Conservation (phyloP, 305 asterid genomes). For the Striga hermonthica region DNA sequence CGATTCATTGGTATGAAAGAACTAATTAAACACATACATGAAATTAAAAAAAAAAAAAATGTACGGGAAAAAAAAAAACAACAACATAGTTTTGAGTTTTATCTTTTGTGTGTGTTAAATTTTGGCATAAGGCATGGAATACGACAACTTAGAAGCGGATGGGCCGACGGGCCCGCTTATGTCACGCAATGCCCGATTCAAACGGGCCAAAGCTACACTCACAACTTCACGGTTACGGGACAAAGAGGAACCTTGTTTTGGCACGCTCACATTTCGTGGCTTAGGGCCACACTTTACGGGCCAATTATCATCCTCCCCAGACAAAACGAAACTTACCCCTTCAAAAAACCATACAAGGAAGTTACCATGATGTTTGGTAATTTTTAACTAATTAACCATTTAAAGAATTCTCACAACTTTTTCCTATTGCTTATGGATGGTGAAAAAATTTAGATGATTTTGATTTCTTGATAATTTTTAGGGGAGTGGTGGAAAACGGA, state of each 20-base stretch:
- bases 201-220: constrained; percentile 44
- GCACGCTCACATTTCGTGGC: constrained; percentile 64
- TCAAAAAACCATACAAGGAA: constrained; percentile 39
- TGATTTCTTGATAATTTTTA: not conserved
- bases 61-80: too few species aligned
- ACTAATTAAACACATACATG: too few species aligned
- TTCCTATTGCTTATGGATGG: not conserved
- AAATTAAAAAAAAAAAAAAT: too few species aligned
- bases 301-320: constrained; percentile 50
- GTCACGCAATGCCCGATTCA: constrained; percentile 60
- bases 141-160: constrained; percentile 51
- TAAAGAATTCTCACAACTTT: not conserved
- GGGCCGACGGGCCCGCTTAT: constrained; percentile 66
- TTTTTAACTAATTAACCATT: not conserved
- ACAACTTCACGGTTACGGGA: constrained; percentile 46
- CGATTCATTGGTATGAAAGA: constrained; percentile 49
- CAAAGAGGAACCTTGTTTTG: constrained; percentile 66
- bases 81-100: too few species aligned
- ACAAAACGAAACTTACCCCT: constrained; percentile 47
- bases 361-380: not conserved
- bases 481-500: constrained; percentile 62
- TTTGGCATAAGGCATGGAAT: constrained; percentile 46
- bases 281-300: constrained; percentile 57
- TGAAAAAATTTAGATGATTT: not conserved
- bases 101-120: too few species aligned